Evolutionary conservation across 139 green algal genomes (phyloP), one percentile per base, ranked within the genome.

Genomic region (Chlorella ohadii): DNA sequence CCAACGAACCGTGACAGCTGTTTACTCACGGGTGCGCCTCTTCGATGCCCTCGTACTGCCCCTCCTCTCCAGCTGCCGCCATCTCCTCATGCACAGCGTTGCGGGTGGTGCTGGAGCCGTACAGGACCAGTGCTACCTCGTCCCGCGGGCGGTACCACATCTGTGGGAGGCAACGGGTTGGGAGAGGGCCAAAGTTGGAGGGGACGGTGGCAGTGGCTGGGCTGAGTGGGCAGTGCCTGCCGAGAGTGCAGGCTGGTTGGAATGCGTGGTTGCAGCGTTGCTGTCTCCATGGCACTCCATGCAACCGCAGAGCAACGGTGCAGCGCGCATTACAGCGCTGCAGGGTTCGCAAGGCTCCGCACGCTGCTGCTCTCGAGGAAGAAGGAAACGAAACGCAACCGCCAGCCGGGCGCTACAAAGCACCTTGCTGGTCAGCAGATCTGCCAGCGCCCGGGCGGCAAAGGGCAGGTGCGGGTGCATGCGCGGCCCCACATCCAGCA

Each of bases 401-500:
- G 67, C 67, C 67, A 36, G 12, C 51, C 51, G 12, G 15, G 51
- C 15, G 1, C 20, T 6, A 47, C 31, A n/a, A 7, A 23, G 7
- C 17, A 87, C 82, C 82, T 84, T 90, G 11, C 36, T 28, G 25
- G 84, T 65, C 44, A 90, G 11, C 63, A 81, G 83, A 0, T 78
- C 82, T 13, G 19, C 72, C 7, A 86, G 44, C 1, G 84, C 85
- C 4, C 79, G 84, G 7, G 39, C 57, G 13, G 78, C 85, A 28
- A 56, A 44, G 22, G 83, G 57, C 51, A 87, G 33, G 25, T 85
- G 71, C 27, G 74, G 51, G 84, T 80, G 66, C 87, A 91, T 91
- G 25, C 27, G 25, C 1, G 79, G 65, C 9, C 87, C 85, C 17
- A 91, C 85, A 65, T 91, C 87, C 64, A 91, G 59, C 63, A 88